A percentile compares a stretch with the other conserved stretches of the same genome.
Conservation (phyloP, 176 grass and related monocot genomes). For the Eleusine indica region DNA sequence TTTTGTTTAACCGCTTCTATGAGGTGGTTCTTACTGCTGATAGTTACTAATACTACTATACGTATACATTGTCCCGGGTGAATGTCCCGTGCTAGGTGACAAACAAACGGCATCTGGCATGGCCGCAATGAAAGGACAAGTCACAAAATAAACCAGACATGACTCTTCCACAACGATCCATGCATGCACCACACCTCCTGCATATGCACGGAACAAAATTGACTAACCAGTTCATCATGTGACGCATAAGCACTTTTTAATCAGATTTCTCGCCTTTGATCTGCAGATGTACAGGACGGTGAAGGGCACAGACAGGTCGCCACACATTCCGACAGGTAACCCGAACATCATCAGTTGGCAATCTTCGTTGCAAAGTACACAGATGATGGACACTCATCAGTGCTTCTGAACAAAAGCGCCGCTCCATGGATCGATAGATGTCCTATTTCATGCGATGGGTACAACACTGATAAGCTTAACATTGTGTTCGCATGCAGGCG, state of each 20-base stretch:
- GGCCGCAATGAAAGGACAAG: slow-evolving; percentile 13
- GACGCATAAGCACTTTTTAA: not conserved
- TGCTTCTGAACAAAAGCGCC: not conserved
- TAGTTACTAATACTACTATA: slow-evolving; percentile 21
- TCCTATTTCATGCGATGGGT: slow-evolving; percentile 21
- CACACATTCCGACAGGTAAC: slow-evolving; percentile 33
- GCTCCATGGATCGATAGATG: not conserved
- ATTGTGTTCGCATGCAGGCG: slow-evolving; percentile 50
- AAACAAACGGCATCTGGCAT: slow-evolving; percentile 54
- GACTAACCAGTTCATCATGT: not conserved
- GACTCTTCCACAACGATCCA: not conserved
- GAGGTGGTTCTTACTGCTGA: slow-evolving; percentile 48
- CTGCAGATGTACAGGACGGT: slow-evolving; percentile 99
- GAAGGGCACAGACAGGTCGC: slow-evolving; percentile 83
- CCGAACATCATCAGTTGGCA: not conserved
- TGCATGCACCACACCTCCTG: not conserved
- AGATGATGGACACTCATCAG: not conserved
- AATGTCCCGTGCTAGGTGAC: slow-evolving; percentile 55
- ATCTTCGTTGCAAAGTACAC: not conserved
- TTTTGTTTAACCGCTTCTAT: slow-evolving; percentile 32
- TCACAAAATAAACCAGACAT: not conserved
- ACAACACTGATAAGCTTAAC: not conserved
- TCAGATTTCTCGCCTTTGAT: not conserved
- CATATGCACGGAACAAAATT: not conserved
- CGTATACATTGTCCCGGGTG: slow-evolving; percentile 40